A percentile compares a stretch with the other conserved stretches of the same genome.
Conservation (phyloP, 805 yeast genomes). For the Saturnispora kantuleensis region DNA sequence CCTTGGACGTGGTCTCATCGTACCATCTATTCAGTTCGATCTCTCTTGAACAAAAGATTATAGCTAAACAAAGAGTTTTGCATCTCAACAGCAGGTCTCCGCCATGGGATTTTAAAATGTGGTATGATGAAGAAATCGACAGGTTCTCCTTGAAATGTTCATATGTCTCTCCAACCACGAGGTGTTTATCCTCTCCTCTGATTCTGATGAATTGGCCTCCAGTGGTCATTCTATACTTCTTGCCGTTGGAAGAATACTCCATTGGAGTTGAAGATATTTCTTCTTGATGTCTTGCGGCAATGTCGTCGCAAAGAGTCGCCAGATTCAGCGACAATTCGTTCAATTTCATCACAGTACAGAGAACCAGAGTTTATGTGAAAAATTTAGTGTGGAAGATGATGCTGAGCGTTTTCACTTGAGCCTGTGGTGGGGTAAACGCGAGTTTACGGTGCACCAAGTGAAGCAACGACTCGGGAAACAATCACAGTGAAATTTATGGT, state of each 20-base stretch:
- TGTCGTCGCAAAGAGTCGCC: constrained; percentile 20
- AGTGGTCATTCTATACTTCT: constrained; percentile 36
- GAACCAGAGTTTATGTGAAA: too few species aligned
- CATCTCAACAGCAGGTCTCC: constrained; percentile 24
- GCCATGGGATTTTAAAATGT: constrained; percentile 32
- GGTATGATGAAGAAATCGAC: constrained; percentile 35
- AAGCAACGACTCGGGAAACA: too few species aligned
- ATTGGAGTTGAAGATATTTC: constrained; percentile 24
- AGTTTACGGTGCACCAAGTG: too few species aligned
- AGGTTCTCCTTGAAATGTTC: constrained; percentile 21
- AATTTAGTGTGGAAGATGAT: too few species aligned
- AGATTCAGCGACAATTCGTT: constrained; percentile 23
- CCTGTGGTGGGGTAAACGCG: too few species aligned
- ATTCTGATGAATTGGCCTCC: constrained; percentile 40
- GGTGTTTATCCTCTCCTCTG: constrained; percentile 39
- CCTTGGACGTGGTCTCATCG: constrained; percentile 34
- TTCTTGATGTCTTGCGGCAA: constrained; percentile 17
- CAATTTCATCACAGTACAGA: constrained; percentile 7
- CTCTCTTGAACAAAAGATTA: constrained; percentile 40
- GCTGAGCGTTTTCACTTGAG: too few species aligned
- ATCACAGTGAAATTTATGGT: too few species aligned
- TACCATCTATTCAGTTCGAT: constrained; percentile 42
- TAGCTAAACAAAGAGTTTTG: constrained; percentile 36
- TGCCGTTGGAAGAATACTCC: constrained; percentile 31
- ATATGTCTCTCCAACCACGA: constrained; percentile 30